These are phyloP conservation scores for Daldinia eschscholtzii DNA, from an alignment of 2,329 filamentous ascomycete genomes.

Conservation along the genomic window DNA sequence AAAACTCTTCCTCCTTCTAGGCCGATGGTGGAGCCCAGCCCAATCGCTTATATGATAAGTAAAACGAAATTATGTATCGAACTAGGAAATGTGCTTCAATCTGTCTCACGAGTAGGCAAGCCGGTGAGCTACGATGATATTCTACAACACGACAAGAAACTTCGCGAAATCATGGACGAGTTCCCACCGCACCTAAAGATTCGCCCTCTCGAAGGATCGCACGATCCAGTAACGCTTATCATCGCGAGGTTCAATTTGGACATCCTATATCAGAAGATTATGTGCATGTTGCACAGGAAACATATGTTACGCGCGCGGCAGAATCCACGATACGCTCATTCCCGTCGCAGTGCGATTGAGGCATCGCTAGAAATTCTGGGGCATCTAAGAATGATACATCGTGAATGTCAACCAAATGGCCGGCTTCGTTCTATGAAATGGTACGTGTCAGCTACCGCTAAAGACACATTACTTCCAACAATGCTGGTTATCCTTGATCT, in stretches of 20 bases:
- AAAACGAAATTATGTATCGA: constrained; percentile 77
- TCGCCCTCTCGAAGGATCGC: constrained; percentile 78
- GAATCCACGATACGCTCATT: constrained; percentile 86
- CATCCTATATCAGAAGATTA: constrained; percentile 87
- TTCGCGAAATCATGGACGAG: constrained; percentile 72
- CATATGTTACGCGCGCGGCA: constrained; percentile 83
- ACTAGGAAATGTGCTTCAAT: constrained; percentile 79
- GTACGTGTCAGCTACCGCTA: constrained; percentile 82
- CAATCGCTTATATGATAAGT: constrained; percentile 82
- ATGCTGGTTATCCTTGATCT: constrained; percentile 88
- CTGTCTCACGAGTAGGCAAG: constrained; percentile 68
- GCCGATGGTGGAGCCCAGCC: constrained; percentile 77
- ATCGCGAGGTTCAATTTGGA: constrained; percentile 88
- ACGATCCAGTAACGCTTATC: constrained; percentile 86
- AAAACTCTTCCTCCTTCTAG: constrained; percentile 76
- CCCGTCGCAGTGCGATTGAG: constrained; percentile 85
- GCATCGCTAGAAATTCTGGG: constrained; percentile 84
- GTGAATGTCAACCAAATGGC: constrained; percentile 79
- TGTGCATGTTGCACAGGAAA: constrained; percentile 89
- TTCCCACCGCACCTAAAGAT: constrained; percentile 85
- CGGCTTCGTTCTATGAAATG: constrained; percentile 80
- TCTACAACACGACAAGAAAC: constrained; percentile 69
- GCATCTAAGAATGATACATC: constrained; percentile 80
- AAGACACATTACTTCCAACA: constrained; percentile 87
- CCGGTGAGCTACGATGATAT: constrained; percentile 74